Evolutionary conservation across 371 early-diverging fungal species (phyloP).

Genomic region (Mucor plumbeus): DNA sequence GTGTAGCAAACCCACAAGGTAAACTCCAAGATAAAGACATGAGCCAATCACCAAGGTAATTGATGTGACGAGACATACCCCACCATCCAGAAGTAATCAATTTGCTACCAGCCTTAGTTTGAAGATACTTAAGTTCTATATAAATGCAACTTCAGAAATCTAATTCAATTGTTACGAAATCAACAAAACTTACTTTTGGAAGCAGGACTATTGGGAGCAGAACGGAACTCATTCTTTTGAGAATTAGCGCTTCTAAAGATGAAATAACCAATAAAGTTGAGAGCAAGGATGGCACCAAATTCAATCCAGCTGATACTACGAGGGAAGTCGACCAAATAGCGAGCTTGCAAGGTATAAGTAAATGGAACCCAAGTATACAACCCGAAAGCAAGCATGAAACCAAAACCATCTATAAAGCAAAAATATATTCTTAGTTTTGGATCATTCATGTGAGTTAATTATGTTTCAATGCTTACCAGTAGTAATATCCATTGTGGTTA

Average conservation of each 20-base stretch:
- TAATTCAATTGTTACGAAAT: background rate
- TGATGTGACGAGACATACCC: slow-evolving; percentile 91
- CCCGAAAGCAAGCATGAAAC: slow-evolving; percentile 93
- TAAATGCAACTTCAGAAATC: background rate
- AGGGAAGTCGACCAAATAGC: slow-evolving; percentile 82
- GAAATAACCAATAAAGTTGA: slow-evolving; percentile 75
- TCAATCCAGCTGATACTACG: slow-evolving; percentile 54
- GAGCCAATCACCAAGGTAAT: slow-evolving; percentile 91
- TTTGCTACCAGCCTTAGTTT: slow-evolving; percentile 80
- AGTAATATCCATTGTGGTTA: slow-evolving; percentile 95
- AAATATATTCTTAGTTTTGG: too few relatives aligned
- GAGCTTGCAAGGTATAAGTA: slow-evolving; percentile 88
- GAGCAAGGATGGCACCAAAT: slow-evolving; percentile 56
- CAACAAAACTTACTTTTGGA: slow-evolving; percentile 61
- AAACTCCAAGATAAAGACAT: slow-evolving; percentile 87
- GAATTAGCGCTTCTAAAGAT: slow-evolving; percentile 91
- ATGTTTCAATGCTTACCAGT: slow-evolving; percentile 41
- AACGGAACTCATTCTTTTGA: slow-evolving; percentile 92
- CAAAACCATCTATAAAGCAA: slow-evolving; percentile 81
- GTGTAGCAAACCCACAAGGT: slow-evolving; percentile 65
- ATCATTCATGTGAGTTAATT: background rate
- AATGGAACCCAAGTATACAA: slow-evolving; percentile 93
- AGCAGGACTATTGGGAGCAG: slow-evolving; percentile 68
- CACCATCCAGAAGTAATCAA: slow-evolving; percentile 92
- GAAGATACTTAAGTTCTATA: slow-evolving; percentile 79